phyloP scores from a whole-genome alignment of 2,329 filamentous ascomycete genomes.

The Lecanicillium sp. region DNA sequence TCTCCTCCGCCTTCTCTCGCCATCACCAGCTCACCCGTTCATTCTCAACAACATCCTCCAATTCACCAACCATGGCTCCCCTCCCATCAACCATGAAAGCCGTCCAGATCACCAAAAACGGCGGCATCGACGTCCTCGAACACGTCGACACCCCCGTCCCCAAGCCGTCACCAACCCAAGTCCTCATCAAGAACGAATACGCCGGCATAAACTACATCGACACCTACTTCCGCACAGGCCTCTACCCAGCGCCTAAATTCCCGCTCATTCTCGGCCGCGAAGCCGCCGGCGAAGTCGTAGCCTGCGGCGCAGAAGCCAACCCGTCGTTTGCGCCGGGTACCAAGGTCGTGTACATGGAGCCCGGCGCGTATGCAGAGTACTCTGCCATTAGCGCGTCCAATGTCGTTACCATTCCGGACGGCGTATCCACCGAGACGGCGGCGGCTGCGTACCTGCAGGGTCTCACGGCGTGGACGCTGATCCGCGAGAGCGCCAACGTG shows the following conservation, averaged over 20 bases:
- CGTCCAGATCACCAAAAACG: conserved; percentile 52
- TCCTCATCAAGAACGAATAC: conserved; percentile 74
- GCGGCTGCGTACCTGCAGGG: conserved; percentile 71
- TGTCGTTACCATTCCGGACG: conserved; percentile 55
- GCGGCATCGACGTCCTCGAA: conserved; percentile 63
- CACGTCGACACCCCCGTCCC: conserved; percentile 65
- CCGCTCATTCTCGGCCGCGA: conserved; percentile 77
- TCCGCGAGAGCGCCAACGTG: conserved; percentile 68
- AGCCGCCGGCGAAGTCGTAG: conserved; percentile 61
- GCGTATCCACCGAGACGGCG: conserved; percentile 51
- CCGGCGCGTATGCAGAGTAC: conserved; percentile 48
- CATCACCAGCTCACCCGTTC: not conserved
- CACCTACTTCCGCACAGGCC: conserved; percentile 79
- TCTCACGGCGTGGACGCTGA: conserved; percentile 71
- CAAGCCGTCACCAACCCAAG: conserved; percentile 54
- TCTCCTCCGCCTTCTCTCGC: not conserved
- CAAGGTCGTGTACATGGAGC: conserved; percentile 60
- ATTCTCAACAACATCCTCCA: not conserved
- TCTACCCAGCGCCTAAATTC: conserved; percentile 60
- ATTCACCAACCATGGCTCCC: conserved; percentile 54
- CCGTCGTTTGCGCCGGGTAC: conserved; percentile 56
- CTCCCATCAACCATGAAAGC: conserved; percentile 66
- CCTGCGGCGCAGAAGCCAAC: conserved; percentile 43
- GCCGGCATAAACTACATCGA: conserved; percentile 86
- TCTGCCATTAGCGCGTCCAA: conserved; percentile 42